These are phyloP conservation scores for Anisodus acutangulus DNA, from an alignment of 257 asterid genomes.

Conservation along the genomic window DNA sequence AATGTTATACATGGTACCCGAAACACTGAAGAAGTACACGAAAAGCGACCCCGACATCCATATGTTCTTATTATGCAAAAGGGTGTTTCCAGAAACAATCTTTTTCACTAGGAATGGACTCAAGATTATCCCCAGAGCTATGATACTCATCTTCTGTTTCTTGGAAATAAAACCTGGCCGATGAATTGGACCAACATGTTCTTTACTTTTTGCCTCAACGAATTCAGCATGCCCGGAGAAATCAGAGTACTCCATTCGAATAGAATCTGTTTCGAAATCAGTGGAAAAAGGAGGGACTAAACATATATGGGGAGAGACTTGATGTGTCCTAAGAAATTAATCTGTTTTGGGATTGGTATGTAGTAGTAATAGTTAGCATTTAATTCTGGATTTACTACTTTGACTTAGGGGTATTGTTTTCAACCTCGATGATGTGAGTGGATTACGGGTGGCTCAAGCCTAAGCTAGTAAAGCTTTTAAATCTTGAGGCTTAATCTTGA, in stretches of 20 bases:
- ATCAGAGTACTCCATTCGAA: slow-evolving; percentile 74
- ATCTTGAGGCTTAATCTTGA: no score
- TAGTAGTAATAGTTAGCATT: background rate
- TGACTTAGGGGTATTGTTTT: background rate
- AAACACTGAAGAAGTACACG: slow-evolving; percentile 85
- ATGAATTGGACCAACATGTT: slow-evolving; percentile 57
- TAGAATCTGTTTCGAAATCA: slow-evolving; percentile 52
- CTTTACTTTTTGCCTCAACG: slow-evolving; percentile 52
- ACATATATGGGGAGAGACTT: slow-evolving; percentile 72
- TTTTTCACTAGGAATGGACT: slow-evolving; percentile 61
- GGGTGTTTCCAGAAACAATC: slow-evolving; percentile 58
- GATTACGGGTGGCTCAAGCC: no score
- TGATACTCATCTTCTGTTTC: slow-evolving; percentile 52
- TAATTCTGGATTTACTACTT: background rate
- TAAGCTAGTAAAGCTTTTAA: no score
- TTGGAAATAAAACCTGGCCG: slow-evolving; percentile 70
- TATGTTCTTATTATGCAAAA: slow-evolving; percentile 61
- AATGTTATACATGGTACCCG: slow-evolving; percentile 87
- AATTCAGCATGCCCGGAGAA: slow-evolving; percentile 67
- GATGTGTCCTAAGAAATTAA: background rate
- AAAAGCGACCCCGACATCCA: slow-evolving; percentile 87
- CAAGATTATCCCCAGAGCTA: slow-evolving; percentile 45
- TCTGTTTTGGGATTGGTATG: background rate
- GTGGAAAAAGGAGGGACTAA: slow-evolving; percentile 63
- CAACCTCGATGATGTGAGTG: background rate